A percentile compares a stretch with the other conserved stretches of the same genome.
These are phyloP conservation scores for Backusella psychrophila DNA, from an alignment of 192 early-diverging fungal genomes.

Conservation along the genomic window DNA sequence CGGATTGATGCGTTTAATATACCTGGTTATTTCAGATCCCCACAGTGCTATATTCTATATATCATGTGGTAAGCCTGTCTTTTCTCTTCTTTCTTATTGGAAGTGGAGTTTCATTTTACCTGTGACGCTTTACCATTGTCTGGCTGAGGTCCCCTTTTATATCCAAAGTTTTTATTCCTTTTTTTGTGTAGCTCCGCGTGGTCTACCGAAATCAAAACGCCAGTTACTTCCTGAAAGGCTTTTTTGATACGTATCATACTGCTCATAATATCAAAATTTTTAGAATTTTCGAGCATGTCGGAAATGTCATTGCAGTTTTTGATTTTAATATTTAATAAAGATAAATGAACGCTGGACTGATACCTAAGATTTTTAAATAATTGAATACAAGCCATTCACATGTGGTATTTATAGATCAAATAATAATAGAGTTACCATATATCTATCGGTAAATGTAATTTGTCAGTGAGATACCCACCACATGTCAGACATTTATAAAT, in stretches of 20 bases:
- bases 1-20: neutral
- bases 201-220: neutral
- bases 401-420: neutral
- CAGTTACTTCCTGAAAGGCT: neutral
- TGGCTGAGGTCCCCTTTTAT: neutral
- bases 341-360: conserved; percentile 7
- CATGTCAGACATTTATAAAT: neutral
- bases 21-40: neutral
- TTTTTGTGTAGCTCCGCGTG: too few species aligned
- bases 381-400: too few species aligned
- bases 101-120: conserved; percentile 13
- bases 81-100: neutral
- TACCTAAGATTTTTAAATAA: neutral
- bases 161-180: neutral
- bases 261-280: neutral
- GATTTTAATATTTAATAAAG: neutral
- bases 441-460: conserved; percentile 1
- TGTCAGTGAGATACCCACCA: neutral
- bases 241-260: neutral
- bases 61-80: neutral
- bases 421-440: conserved; percentile 4
- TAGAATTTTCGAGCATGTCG: neutral
- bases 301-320: neutral
- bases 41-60: neutral
- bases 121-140: neutral